Evolutionary conservation across 2,329 filamentous ascomycete species (phyloP).

Genomic region (Botrytis paeoniae): DNA sequence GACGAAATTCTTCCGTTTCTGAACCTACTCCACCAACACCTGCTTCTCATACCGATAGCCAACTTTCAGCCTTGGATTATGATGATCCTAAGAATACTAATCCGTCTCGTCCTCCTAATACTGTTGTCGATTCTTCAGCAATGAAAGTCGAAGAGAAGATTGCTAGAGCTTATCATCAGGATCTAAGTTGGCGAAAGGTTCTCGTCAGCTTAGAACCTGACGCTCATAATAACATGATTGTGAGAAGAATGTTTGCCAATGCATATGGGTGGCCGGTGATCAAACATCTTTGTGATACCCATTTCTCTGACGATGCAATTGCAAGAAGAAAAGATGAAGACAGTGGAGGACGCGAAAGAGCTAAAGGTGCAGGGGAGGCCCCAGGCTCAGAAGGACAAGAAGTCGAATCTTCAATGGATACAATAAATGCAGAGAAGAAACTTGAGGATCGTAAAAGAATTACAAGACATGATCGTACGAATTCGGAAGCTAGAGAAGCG

Average conservation of each 20-base stretch:
- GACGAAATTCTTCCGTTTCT: slow-evolving; percentile 24
- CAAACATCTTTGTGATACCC: slow-evolving; percentile 90
- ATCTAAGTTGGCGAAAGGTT: slow-evolving; percentile 93
- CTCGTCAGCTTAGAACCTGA: slow-evolving; percentile 93
- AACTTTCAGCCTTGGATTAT: slow-evolving; percentile 48
- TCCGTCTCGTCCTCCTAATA: slow-evolving; percentile 45
- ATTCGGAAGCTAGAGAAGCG: slow-evolving; percentile 49
- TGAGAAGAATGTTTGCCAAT: slow-evolving; percentile 93
- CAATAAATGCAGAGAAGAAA: neutral
- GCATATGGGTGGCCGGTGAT: slow-evolving; percentile 97
- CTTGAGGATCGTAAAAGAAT: slow-evolving; percentile 21
- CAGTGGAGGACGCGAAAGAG: slow-evolving; percentile 66
- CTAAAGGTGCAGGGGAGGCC: slow-evolving; percentile 54
- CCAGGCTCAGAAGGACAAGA: slow-evolving; percentile 65
- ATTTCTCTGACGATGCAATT: slow-evolving; percentile 75
- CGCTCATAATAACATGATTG: slow-evolving; percentile 97
- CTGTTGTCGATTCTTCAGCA: slow-evolving; percentile 56
- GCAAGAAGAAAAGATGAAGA: slow-evolving; percentile 66
- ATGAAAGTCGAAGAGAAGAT: slow-evolving; percentile 99
- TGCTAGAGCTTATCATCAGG: slow-evolving; percentile 87
- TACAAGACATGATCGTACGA: slow-evolving; percentile 42
- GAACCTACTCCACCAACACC: slow-evolving; percentile 24
- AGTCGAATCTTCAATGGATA: slow-evolving; percentile 43
- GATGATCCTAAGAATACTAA: slow-evolving; percentile 50
- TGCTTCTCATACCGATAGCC: slow-evolving; percentile 43